These are phyloP conservation scores for Aspergillus versicolor DNA, from an alignment of 2,329 filamentous ascomycete genomes.

Conservation along the genomic window DNA sequence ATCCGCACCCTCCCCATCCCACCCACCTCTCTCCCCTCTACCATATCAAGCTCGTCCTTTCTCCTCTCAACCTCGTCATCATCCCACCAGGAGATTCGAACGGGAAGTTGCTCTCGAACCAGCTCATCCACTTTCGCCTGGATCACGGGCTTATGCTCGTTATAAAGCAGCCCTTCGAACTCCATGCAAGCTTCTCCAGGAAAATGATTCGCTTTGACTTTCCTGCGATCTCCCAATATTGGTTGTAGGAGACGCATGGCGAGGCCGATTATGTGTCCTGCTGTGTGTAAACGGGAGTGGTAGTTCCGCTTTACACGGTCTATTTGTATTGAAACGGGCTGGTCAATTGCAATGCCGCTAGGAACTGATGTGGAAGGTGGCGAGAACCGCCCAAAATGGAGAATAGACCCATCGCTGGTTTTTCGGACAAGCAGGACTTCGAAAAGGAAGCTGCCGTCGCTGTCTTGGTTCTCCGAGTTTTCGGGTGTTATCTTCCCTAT, in stretches of 20 bases:
- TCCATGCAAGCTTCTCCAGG: conserved; percentile 29
- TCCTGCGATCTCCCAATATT: conserved; percentile 20
- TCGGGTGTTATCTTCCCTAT: conserved; percentile 16
- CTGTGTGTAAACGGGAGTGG: conserved; percentile 32
- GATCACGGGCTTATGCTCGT: conserved; percentile 29
- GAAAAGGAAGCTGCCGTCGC: conserved; percentile 17
- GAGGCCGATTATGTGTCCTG: conserved; percentile 29
- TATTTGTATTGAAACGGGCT: conserved; percentile 23
- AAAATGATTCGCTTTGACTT: conserved; percentile 32
- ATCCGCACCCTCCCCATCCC: conserved; percentile 24
- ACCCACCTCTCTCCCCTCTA: conserved; percentile 17
- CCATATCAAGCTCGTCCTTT: conserved; percentile 10
- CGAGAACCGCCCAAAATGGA: conserved; percentile 24
- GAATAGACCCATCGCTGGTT: conserved; percentile 20
- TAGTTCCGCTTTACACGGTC: conserved; percentile 26
- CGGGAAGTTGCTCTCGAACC: conserved; percentile 20
- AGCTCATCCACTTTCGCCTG: conserved; percentile 29
- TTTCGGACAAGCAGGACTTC: conserved; percentile 28
- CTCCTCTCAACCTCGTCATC: conserved; percentile 10
- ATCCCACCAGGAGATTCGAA: conserved; percentile 27
- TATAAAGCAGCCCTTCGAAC: conserved; percentile 29
- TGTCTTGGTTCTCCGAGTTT: neutral
- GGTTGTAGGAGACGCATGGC: conserved; percentile 27
- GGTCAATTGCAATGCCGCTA: conserved; percentile 15
- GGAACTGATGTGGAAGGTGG: neutral